Evolutionary conservation across 2,329 filamentous ascomycete genomes (phyloP), one percentile per base, ranked within the genome.

Genomic region (Scedosporium minutisporum): DNA sequence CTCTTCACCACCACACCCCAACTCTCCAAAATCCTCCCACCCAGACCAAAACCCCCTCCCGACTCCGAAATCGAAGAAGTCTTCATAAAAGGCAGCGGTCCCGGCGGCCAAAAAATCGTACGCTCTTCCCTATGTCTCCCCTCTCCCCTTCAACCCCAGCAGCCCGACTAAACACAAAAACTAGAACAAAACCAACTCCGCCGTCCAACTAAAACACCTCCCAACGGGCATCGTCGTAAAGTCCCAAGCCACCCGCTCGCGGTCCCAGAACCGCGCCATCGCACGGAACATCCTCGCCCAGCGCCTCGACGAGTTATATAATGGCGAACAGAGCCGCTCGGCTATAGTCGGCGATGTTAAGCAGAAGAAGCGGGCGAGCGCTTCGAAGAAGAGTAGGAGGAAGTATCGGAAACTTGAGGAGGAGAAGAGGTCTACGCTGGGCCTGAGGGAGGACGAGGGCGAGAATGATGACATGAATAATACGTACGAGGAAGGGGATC

Each of bases 71-170:
- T 97, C 67, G 86, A 88, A 63, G 90, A 97, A 71, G 83, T 82
- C 51, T 97, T 96, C 76, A 81, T 99, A 65, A 96, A 95, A 73
- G 95, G 95, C 69, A 90, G 86, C 68, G 95, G 95, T 1, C 93
- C 95, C 0, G 95, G 95, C 25, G 95, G 95, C 0, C 95, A 99
- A 73, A 97, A 97, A 74, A 97, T 97, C 77, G 88, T 91, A 75
- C 62, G 46, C 55, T 6, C n/a, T 41, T 33, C 58, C 10, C 12
- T 27, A 27, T 62, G 48, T 55, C 1, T 58, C 16, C 21, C 16
- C 38, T 58, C 9, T 44, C 16, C 14, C 16, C 44, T 12, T 29
- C 21, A 25, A 12, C 42, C 18, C 25, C n/a, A 16, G 27, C 57
- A 64, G 16, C 16, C 6, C 58, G n/a, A 27, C 44, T 29, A 51